These are phyloP conservation scores for Argentina anserina DNA, from an alignment of 306 rosid genomes.

Conservation along the genomic window DNA sequence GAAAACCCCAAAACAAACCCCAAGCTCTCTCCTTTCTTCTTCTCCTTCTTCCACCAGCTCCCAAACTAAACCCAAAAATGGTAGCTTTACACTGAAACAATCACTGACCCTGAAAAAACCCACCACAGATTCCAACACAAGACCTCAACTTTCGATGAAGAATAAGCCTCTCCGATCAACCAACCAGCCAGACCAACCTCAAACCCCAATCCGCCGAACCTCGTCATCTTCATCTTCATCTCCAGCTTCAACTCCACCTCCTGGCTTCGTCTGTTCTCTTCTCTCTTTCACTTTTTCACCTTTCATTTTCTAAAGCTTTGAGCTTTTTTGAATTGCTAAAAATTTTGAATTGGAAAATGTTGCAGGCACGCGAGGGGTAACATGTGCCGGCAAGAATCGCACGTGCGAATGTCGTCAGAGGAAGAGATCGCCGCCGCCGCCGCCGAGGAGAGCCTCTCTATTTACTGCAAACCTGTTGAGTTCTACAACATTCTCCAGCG, in stretches of 20 bases:
- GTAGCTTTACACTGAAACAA: neutral
- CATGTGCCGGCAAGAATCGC: constrained; percentile 51
- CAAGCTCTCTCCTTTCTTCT: neutral
- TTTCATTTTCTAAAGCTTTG: neutral
- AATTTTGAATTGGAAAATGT: neutral
- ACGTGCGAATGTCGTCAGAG: constrained; percentile 50
- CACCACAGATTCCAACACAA: neutral
- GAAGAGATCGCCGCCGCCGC: constrained; percentile 43
- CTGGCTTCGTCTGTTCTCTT: constrained; percentile 17
- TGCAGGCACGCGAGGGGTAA: constrained; percentile 26
- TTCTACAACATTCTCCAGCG: constrained; percentile 66
- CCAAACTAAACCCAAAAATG: neutral
- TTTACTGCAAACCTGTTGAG: constrained; percentile 78
- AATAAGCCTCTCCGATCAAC: neutral
- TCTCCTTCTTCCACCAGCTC: neutral
- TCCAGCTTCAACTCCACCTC: constrained; percentile 6
- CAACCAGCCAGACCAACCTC: neutral
- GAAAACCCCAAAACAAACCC: neutral
- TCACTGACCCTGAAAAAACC: neutral
- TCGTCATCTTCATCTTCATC: neutral
- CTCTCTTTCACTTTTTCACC: neutral
- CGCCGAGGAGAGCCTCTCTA: constrained; percentile 63
- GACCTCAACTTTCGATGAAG: constrained; percentile 9
- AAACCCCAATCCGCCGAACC: constrained; percentile 1
- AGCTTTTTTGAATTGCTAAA: too few species aligned